Evolutionary conservation across 371 early-diverging fungal species (phyloP).

Genomic region (Circinella umbellata): DNA sequence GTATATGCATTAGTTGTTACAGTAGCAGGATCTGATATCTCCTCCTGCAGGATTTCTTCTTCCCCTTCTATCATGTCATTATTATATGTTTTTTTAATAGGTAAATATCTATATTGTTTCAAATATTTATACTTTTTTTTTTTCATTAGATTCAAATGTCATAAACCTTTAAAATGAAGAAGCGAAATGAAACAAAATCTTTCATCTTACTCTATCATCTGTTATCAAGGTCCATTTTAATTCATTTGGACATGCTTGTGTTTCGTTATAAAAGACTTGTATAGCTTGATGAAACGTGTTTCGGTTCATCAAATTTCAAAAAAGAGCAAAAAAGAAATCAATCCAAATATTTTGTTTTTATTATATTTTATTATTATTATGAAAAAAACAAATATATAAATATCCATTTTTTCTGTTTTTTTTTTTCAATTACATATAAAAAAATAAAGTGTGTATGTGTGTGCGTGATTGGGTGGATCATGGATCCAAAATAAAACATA

Average conservation of each 20-base stretch:
- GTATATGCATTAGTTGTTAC: neutral
- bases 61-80: neutral
- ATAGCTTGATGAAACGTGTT: constrained; percentile 14
- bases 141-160: no score
- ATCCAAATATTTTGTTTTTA: neutral
- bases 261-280: neutral
- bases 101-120: neutral
- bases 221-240: neutral
- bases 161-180: no score
- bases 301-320: constrained; percentile 9
- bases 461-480: no score
- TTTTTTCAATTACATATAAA: no score
- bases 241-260: neutral
- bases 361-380: no score
- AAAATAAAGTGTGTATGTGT: no score
- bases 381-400: no score
- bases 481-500: no score
- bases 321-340: neutral
- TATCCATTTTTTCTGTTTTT: no score
- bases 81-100: neutral
- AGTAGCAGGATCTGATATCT: constrained; percentile 10
- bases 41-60: neutral
- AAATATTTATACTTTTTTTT: neutral
- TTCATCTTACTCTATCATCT: neutral
- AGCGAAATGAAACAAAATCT: no score